Evolutionary conservation across 176 grass and related monocot species (phyloP), one percentile per base, ranked within the genome.

Genomic region (Cenchrus purpureus): DNA sequence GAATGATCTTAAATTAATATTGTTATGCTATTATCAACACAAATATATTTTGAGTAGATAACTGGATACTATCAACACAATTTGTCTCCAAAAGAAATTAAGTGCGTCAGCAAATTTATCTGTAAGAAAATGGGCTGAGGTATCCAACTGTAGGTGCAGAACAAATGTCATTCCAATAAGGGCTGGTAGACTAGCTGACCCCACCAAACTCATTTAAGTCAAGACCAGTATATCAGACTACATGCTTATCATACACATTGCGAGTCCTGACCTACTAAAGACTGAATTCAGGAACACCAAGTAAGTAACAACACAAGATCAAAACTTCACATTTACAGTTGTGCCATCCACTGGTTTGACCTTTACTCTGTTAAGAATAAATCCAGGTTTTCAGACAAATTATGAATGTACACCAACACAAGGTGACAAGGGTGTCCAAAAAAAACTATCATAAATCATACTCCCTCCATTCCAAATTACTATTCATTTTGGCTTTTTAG

Each of bases 11-110:
- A 74, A 8, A 34, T 49, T 44, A 58, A 76, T 68, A 44, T 68
- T 32, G 6, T 20, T 45, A 83, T 83, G 71, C 8, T 82, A 86
- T 46, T 73, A 77, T 42, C 11, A 49, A 55, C n/a, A 81, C 12
- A 73, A 25, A 1, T 53, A 19, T 53, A 8, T 20, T 58, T 58
- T 19, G 6, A 58, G 55, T 20, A 5, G 53, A 54, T 20, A 58
- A 58, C 17, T 58, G 17, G 17, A 58, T 20, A 53, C 0, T 60
- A 60, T 60, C 1, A 22, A 60, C 22, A 63, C 13, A 67, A 56
- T 74, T 31, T 86, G 84, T 51, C 14, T 22, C 46, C 48, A 55
- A 1, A 78, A 70, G 20, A 20, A 74, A 74, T 46, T 65, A 42
- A 13, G 50, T 45, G 20, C 65, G 64, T 57, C 60, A 48, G 22